Conservation (phyloP, 2,329 filamentous ascomycete genomes). For the Orbilia javanica region DNA sequence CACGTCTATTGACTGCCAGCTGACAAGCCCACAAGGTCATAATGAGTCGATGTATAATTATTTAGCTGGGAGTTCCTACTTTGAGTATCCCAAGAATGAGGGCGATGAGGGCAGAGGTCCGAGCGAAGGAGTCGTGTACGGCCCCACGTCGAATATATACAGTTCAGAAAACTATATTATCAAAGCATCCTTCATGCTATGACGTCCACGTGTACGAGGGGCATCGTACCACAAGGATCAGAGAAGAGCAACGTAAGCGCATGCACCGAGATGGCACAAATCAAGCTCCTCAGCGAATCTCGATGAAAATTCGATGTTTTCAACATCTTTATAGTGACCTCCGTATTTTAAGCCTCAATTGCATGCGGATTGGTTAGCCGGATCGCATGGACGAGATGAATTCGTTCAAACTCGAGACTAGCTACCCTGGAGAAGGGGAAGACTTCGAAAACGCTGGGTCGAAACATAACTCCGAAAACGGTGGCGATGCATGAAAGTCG, state of each 20-base stretch:
- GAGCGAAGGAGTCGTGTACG: not conserved
- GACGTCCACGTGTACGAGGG: not conserved
- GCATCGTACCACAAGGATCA: not conserved
- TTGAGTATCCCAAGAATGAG: too few species aligned
- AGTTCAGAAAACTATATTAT: not conserved
- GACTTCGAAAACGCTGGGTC: too few species aligned
- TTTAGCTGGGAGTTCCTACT: too few species aligned
- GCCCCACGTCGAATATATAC: not conserved
- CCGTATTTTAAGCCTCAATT: conserved; percentile 1
- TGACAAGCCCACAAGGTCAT: too few species aligned
- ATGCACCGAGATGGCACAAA: conserved; percentile 9
- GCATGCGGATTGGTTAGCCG: not conserved
- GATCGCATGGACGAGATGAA: not conserved
- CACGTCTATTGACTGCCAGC: too few species aligned
- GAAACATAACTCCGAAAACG: too few species aligned
- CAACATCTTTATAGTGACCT: not conserved
- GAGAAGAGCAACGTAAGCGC: conserved; percentile 12
- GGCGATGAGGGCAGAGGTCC: not conserved
- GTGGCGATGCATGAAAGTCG: not conserved
- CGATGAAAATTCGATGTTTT: not conserved
- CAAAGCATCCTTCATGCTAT: not conserved
- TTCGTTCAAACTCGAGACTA: not conserved
- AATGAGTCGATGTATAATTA: too few species aligned
- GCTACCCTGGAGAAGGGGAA: not conserved
- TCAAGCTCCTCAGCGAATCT: not conserved